A percentile compares a stretch with the other conserved stretches of the same genome.
Conservation (phyloP, 1,139 yeast genomes). For the Scheffersomyces stambukii region DNA sequence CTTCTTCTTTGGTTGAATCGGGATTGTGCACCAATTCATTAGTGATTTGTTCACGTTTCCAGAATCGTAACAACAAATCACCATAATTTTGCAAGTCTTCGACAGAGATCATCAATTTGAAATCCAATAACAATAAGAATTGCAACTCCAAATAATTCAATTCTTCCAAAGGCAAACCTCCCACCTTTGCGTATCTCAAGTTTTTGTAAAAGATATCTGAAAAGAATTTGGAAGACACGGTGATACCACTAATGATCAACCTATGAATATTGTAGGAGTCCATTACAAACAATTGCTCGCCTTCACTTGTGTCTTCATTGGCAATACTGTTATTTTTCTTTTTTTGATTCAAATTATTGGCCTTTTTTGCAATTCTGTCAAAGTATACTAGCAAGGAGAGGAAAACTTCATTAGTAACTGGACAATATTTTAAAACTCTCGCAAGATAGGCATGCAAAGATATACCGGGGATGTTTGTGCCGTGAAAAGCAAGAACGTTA, state of each 20-base stretch:
- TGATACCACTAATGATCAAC: conserved; percentile 90
- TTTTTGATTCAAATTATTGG: conserved; percentile 49
- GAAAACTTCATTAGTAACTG: conserved; percentile 95
- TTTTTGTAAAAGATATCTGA: conserved; percentile 95
- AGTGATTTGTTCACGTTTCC: conserved; percentile 63
- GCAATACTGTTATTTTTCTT: conserved; percentile 14
- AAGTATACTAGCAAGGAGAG: conserved; percentile 85
- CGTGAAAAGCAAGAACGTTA: conserved; percentile 87
- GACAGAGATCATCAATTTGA: conserved; percentile 78
- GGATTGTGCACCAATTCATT: conserved; percentile 26
- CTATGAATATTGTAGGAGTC: conserved; percentile 95
- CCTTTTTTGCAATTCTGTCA: conserved; percentile 88
- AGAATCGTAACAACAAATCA: conserved; percentile 75
- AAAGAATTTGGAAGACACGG: conserved; percentile 92
- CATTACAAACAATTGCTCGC: conserved; percentile 78
- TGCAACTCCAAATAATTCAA: conserved; percentile 89
- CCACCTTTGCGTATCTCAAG: conserved; percentile 94
- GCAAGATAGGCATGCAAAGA: conserved; percentile 84
- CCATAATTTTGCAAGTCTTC: conserved; percentile 93
- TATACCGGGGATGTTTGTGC: conserved; percentile 92
- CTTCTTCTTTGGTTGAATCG: no score
- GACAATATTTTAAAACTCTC: conserved; percentile 92
- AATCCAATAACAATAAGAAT: conserved; percentile 78
- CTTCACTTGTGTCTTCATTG: conserved; percentile 12
- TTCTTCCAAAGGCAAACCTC: conserved; percentile 93